Evolutionary conservation across 306 rosid species (phyloP).

Genomic region (Astragalus glycyphyllos): DNA sequence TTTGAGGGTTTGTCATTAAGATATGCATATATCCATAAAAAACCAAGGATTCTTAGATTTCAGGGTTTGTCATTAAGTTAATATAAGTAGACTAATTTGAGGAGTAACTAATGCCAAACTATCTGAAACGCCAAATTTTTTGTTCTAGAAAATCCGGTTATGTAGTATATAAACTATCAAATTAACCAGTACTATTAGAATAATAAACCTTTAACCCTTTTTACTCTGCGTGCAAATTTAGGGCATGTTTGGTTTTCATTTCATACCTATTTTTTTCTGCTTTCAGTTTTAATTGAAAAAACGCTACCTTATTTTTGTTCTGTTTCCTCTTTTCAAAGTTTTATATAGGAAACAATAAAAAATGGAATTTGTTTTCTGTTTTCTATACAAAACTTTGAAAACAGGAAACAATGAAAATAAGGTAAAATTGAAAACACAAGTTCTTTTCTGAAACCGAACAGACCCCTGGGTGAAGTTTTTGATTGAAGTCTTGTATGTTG

Average conservation of each 20-base stretch:
- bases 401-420: no score
- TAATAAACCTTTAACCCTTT: slow-evolving; percentile 9
- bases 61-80: neutral
- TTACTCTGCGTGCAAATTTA: neutral
- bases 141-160: neutral
- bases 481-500: neutral
- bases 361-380: no score
- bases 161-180: neutral
- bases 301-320: no score
- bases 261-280: no score
- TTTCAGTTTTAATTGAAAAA: no score
- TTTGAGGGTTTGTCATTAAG: no score
- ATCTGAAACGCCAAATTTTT: slow-evolving; percentile 7
- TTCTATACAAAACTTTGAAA: no score
- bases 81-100: slow-evolving; percentile 1
- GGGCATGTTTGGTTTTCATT: neutral
- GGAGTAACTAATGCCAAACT: neutral
- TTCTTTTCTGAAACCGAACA: no score
- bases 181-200: slow-evolving; percentile 23
- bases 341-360: no score
- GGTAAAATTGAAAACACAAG: no score
- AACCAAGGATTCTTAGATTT: neutral
- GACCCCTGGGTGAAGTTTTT: neutral
- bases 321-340: no score
- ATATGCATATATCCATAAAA: no score